Base-by-base conservation (phyloP, 23 red algal species). In the Gracilaria domingensis region DNA sequence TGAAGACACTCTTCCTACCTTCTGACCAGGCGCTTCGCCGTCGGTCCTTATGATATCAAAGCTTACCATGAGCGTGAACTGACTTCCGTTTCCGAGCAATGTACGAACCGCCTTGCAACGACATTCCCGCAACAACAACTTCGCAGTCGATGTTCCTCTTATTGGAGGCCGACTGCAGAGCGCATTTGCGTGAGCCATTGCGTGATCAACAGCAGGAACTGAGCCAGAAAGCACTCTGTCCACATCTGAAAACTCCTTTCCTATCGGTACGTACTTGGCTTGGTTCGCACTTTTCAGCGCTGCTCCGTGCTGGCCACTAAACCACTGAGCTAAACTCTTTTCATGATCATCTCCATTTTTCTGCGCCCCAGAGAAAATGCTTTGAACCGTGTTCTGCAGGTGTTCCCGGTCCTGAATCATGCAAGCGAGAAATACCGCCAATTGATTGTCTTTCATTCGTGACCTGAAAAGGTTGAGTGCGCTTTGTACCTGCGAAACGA, bases 321-420 rank as follows among this genome's bases (percentile, higher is more conserved):
- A 75, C 93, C 93, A 95, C 23, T 91, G 85, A 21, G 93, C 93
- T 30, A 95, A 85, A 26, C 85, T 83, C 39, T 90, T 78, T 21
- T 70, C 39, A 66, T 95, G 93, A 36, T 61, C 77, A 64, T 83
- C 85, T 6, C 80, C 60, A 32, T 51, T 26, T n/a, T 24, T 61
- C 3, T 50, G 24, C 24, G 79, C 70, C 12, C 35, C 38, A 4
- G 50, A 6, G 28, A 65, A 75, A 54, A 95, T 76, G 18, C 64
- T 30, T 24, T 95, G 16, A 14, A 95, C 44, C n/a, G 66, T 92
- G 12, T 47, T 14, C 13, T 66, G 57, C 21, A 91, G 72, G 20
- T 74, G 34, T 26, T 86, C 59, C 18, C 75, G 84, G 38, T 66
- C 32, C 28, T 76, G 60, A 1, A 89, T 25, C 7, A 88, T 62